phyloP scores from a whole-genome alignment of 225 moss, liverwort and hornwort species.

The Sphagnum contortum region DNA sequence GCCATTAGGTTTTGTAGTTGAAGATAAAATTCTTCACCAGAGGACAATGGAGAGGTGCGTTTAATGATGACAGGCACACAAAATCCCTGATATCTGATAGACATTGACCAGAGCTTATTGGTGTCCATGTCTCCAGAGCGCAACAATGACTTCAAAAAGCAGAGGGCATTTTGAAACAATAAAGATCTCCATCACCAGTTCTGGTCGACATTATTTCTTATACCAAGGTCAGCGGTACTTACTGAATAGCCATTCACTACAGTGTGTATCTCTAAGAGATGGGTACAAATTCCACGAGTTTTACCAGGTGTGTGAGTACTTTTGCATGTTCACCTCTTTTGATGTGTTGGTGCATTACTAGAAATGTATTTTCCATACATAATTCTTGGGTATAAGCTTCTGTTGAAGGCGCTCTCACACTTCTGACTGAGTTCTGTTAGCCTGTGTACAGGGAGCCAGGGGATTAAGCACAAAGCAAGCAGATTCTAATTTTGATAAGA shows the following conservation, averaged over 20 bases:
- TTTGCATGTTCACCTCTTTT: no score
- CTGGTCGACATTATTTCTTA: slow-evolving; percentile 35
- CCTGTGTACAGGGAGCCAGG: slow-evolving; percentile 28
- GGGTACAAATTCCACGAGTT: slow-evolving; percentile 28
- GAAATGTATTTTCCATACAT: no score
- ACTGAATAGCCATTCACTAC: slow-evolving; percentile 19
- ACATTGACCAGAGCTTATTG: neutral
- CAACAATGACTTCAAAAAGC: slow-evolving; percentile 24
- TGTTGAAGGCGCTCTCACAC: neutral
- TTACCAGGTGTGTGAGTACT: slow-evolving; percentile 19
- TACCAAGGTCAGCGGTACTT: slow-evolving; percentile 58
- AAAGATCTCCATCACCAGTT: slow-evolving; percentile 16
- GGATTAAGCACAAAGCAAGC: slow-evolving; percentile 52
- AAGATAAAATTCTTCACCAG: neutral
- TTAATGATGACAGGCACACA: no score
- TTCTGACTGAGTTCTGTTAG: slow-evolving; percentile 1
- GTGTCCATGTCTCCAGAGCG: slow-evolving; percentile 17
- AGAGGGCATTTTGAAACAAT: slow-evolving; percentile 54
- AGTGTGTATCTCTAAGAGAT: slow-evolving; percentile 25
- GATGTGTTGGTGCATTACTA: no score
- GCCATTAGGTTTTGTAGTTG: neutral
- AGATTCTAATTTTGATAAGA: slow-evolving; percentile 46
- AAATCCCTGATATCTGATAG: no score
- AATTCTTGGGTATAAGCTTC: neutral
- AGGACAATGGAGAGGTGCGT: no score